A percentile compares a stretch with the other conserved stretches of the same genome.
Evolutionary conservation across 192 early-diverging fungal species (phyloP).

Genomic region (Chytriomyces hyalinus): DNA sequence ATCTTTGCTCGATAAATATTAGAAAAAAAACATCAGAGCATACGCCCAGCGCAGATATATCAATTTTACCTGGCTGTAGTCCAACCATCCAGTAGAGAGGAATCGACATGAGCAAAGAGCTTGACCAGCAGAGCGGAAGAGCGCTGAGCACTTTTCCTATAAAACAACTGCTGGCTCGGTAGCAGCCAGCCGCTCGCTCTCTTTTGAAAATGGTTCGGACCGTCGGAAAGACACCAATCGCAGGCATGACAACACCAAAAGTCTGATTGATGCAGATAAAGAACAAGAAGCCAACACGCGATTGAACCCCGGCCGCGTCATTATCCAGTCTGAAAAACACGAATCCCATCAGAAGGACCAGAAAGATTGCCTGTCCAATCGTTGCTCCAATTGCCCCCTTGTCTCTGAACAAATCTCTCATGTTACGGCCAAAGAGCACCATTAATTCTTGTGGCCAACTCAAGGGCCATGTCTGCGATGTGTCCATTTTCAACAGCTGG

Average conservation of each 20-base stretch:
- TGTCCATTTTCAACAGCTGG: constrained; percentile 4
- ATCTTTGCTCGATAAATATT: neutral
- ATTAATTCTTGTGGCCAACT: constrained; percentile 33
- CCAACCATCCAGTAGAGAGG: constrained; percentile 47
- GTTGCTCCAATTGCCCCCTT: constrained; percentile 53
- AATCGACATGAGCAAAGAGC: constrained; percentile 35
- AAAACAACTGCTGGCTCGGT: constrained; percentile 67
- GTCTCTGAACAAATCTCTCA: constrained; percentile 51
- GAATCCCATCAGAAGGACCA: constrained; percentile 57
- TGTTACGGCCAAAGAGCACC: constrained; percentile 42
- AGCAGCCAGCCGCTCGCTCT: constrained; percentile 70
- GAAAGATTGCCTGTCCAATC: constrained; percentile 54
- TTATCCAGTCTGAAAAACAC: constrained; percentile 20
- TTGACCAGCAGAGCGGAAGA: constrained; percentile 42
- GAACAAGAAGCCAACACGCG: constrained; percentile 26
- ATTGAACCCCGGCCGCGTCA: constrained; percentile 26
- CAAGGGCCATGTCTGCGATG: constrained; percentile 28
- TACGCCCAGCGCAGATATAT: neutral
- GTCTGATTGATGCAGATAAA: constrained; percentile 54
- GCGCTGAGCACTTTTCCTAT: constrained; percentile 66
- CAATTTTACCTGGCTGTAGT: constrained; percentile 24
- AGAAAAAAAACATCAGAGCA: neutral
- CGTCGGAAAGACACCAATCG: constrained; percentile 42
- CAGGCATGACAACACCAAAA: constrained; percentile 65
- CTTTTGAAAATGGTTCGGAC: constrained; percentile 41